Evolutionary conservation across 371 early-diverging fungal species (phyloP).

Genomic region (Entomophthora muscae): DNA sequence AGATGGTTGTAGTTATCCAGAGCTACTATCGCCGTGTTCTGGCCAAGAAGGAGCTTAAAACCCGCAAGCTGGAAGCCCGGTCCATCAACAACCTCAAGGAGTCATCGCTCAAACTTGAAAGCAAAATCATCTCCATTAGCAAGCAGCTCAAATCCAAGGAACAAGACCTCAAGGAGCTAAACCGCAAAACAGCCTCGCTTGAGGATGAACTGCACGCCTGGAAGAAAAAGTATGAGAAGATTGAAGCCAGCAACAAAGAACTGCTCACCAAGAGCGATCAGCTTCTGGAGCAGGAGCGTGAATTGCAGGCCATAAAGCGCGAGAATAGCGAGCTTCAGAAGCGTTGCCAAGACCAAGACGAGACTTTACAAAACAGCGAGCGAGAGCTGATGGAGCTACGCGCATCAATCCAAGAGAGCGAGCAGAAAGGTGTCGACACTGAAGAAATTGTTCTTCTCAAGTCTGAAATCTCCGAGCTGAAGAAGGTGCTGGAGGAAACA

Average conservation of each 20-base stretch:
- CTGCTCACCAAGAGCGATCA: slow-evolving; percentile 7
- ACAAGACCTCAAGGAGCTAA: slow-evolving; percentile 43
- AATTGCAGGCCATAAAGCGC: neutral
- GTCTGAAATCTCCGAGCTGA: slow-evolving; percentile 29
- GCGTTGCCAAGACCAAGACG: neutral
- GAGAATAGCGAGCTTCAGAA: neutral
- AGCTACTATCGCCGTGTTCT: slow-evolving; percentile 49
- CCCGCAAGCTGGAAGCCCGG: slow-evolving; percentile 60
- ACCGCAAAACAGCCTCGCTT: slow-evolving; percentile 27
- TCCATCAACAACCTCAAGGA: slow-evolving; percentile 83
- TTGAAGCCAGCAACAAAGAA: slow-evolving; percentile 14
- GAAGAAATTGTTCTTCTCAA: slow-evolving; percentile 24
- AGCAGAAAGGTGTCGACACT: slow-evolving; percentile 9
- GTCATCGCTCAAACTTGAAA: slow-evolving; percentile 78
- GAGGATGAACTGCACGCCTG: slow-evolving; percentile 44
- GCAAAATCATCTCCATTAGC: slow-evolving; percentile 89
- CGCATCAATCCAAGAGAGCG: slow-evolving; percentile 17
- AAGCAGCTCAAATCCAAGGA: slow-evolving; percentile 50
- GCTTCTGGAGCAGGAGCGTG: slow-evolving; percentile 6
- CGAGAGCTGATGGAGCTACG: slow-evolving; percentile 10
- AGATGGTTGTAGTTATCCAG: slow-evolving; percentile 53
- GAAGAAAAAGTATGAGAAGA: slow-evolving; percentile 48
- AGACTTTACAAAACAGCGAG: neutral
- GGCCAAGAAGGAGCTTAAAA: slow-evolving; percentile 39
- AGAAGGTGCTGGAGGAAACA: slow-evolving; percentile 27